Conservation (phyloP, 257 asterid genomes). For the Ballota nigra region DNA sequence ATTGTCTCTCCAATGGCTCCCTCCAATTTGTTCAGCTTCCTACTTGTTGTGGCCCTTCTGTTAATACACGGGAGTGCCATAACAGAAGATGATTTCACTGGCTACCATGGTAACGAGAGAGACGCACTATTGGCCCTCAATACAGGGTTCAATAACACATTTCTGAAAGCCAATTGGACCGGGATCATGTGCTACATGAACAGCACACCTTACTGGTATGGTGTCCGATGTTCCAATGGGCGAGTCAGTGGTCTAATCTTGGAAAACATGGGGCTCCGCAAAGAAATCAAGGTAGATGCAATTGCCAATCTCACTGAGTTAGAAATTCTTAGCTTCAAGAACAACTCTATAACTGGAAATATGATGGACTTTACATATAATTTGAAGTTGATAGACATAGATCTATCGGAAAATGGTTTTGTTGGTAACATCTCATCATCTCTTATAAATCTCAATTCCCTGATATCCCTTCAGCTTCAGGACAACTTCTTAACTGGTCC, state of each 20-base stretch:
- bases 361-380: conserved; percentile 47
- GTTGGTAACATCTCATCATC: conserved; percentile 47
- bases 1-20: conserved; percentile 28
- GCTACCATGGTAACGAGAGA: conserved; percentile 58
- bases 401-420: conserved; percentile 54
- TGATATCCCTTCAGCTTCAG: conserved; percentile 62
- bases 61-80: background rate
- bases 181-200: conserved; percentile 57
- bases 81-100: conserved; percentile 31
- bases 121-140: conserved; percentile 48
- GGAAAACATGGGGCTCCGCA: conserved; percentile 46
- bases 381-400: conserved; percentile 39
- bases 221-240: conserved; percentile 52
- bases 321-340: conserved; percentile 50
- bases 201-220: conserved; percentile 50
- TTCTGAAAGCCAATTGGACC: conserved; percentile 52
- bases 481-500: conserved; percentile 46
- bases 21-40: conserved; percentile 24
- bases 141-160: conserved; percentile 33
- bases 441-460: conserved; percentile 32
- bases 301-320: conserved; percentile 51
- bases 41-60: conserved; percentile 31
- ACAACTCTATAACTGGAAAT: conserved; percentile 50
- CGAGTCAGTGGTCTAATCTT: conserved; percentile 54
- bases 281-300: conserved; percentile 41